A percentile compares a stretch with the other conserved stretches of the same genome.
These are phyloP conservation scores for Boletus edulis DNA, from an alignment of 768 basidiomycete genomes.

Conservation along the genomic window DNA sequence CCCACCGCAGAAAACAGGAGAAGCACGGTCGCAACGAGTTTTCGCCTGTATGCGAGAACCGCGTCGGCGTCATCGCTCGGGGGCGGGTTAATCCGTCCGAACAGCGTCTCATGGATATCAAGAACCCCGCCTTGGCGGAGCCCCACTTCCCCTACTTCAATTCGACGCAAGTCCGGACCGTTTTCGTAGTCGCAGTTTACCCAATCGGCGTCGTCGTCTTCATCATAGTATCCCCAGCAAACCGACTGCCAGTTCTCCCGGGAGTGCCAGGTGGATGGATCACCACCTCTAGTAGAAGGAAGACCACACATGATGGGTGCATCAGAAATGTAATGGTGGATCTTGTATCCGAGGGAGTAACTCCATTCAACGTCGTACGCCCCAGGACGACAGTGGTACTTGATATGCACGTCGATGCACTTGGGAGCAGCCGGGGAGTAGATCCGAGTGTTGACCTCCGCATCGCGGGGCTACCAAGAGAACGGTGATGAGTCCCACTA, in stretches of 20 bases:
- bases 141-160: neutral
- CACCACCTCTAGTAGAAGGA: neutral
- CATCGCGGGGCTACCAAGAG: neutral
- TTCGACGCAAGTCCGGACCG: neutral
- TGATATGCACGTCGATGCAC: conserved; percentile 13
- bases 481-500: too few relatives aligned
- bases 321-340: neutral
- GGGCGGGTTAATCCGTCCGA: conserved; percentile 2
- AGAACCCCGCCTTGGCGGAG: conserved; percentile 4
- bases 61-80: neutral
- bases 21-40: conserved; percentile 3
- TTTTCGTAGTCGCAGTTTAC: too few relatives aligned
- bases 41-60: neutral
- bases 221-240: conserved; percentile 8
- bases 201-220: neutral
- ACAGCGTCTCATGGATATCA: conserved; percentile 3
- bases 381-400: conserved; percentile 3
- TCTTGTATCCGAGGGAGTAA: conserved; percentile 7
- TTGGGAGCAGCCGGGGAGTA: conserved; percentile 8
- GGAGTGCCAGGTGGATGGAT: neutral
- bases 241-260: conserved; percentile 6
- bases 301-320: too few relatives aligned
- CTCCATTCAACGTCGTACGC: neutral
- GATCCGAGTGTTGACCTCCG: conserved; percentile 1
- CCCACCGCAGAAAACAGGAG: conserved; percentile 9